These are phyloP conservation scores for Zostera marina DNA, from an alignment of 116 monocot species.

Conservation along the genomic window DNA sequence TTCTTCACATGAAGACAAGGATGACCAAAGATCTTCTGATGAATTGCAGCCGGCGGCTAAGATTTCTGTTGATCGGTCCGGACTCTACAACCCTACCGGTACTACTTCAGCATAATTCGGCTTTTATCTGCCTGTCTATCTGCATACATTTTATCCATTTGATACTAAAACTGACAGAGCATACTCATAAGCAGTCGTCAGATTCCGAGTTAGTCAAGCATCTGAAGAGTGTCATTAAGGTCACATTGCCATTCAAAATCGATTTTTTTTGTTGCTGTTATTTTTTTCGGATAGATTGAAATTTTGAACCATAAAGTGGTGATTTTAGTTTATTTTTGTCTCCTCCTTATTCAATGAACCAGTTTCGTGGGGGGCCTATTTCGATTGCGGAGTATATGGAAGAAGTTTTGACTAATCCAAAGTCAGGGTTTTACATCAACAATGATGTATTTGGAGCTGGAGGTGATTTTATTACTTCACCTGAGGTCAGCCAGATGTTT, in stretches of 20 bases:
- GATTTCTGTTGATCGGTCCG: constrained; percentile 71
- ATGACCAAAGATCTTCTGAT: background rate
- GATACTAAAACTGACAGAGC: constrained; percentile 28
- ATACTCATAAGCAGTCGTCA: constrained; percentile 40
- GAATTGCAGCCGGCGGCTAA: constrained; percentile 12
- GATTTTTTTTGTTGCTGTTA: background rate
- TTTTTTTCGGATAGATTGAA: background rate
- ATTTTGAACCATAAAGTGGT: background rate
- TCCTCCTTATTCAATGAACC: constrained; percentile 3
- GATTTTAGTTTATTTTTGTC: constrained; percentile 1
- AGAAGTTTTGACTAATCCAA: constrained; percentile 91
- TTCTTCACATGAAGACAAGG: background rate
- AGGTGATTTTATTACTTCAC: constrained; percentile 93
- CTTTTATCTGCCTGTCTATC: background rate
- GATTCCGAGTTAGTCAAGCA: constrained; percentile 76
- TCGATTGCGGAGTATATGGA: constrained; percentile 96
- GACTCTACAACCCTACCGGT: constrained; percentile 67
- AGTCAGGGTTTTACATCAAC: constrained; percentile 78
- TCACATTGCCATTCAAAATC: background rate
- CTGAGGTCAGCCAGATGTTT: constrained; percentile 86
- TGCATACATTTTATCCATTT: background rate
- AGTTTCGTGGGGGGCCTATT: constrained; percentile 98
- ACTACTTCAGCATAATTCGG: background rate
- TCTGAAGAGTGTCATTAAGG: constrained; percentile 94
- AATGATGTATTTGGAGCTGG: constrained; percentile 70